phyloP scores from a whole-genome alignment of 495 filamentous ascomycete genomes.

The Darksidea phi region DNA sequence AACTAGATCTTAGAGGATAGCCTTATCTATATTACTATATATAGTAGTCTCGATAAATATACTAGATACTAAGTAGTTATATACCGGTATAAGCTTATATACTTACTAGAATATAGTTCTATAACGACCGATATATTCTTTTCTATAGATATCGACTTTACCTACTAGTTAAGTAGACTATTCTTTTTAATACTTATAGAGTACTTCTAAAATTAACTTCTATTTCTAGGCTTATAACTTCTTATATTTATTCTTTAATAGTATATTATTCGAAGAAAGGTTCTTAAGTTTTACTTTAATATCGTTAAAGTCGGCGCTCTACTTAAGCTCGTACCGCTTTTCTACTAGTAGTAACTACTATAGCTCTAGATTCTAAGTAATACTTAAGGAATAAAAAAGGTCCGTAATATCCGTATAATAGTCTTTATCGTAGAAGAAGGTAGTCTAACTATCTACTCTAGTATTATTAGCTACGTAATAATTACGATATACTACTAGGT shows the following conservation, averaged over 20 bases:
- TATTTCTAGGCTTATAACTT: constrained; percentile 29
- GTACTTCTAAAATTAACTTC: constrained; percentile 30
- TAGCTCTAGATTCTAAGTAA: constrained; percentile 35
- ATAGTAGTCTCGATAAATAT: constrained; percentile 32
- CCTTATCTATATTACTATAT: constrained; percentile 16
- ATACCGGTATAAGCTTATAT: constrained; percentile 26
- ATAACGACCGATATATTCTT: constrained; percentile 22
- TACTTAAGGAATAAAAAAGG: constrained; percentile 28
- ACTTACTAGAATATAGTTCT: constrained; percentile 27
- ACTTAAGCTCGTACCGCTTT: constrained; percentile 31
- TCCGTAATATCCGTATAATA: constrained; percentile 28
- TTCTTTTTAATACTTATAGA: constrained; percentile 26
- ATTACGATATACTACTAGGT: constrained; percentile 26
- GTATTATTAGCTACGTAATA: constrained; percentile 34
- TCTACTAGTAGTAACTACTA: constrained; percentile 33
- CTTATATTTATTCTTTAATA: constrained; percentile 25
- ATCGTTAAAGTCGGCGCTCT: constrained; percentile 23
- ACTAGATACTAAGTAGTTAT: constrained; percentile 32
- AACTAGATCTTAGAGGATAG: constrained; percentile 18
- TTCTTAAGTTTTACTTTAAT: constrained; percentile 32
- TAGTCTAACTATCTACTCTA: constrained; percentile 29
- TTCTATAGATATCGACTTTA: constrained; percentile 22
- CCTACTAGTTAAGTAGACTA: constrained; percentile 18
- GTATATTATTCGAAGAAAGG: constrained; percentile 25
- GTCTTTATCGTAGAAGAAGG: constrained; percentile 30